Conservation (phyloP, 73 alveolate genomes). For the Stentor roeselii region DNA sequence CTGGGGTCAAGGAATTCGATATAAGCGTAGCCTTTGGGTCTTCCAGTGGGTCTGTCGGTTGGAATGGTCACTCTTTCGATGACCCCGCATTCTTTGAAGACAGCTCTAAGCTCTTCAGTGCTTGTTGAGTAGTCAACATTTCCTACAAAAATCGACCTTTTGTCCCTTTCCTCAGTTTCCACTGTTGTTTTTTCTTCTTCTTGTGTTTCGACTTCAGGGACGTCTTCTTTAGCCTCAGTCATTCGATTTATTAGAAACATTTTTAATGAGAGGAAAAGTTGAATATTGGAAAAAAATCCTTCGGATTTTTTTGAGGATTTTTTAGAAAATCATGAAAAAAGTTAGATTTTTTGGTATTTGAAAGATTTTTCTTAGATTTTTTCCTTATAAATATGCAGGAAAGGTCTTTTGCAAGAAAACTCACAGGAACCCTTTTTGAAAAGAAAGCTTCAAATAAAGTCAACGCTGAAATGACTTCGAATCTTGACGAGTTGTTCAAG, state of each 20-base stretch:
- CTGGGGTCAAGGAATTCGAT: conserved; percentile 47
- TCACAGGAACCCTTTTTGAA: not conserved
- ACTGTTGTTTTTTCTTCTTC: conserved; percentile 1
- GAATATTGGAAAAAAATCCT: too few species aligned
- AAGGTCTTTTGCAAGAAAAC: too few species aligned
- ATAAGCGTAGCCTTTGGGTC: conserved; percentile 55
- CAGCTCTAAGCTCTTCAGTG: conserved; percentile 45
- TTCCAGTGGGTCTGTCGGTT: conserved; percentile 44
- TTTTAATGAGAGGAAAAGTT: too few species aligned
- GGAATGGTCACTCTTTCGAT: conserved; percentile 61
- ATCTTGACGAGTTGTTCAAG: not conserved
- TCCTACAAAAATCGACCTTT: conserved; percentile 62
- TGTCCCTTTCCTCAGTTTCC: conserved; percentile 45
- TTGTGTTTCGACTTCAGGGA: too few species aligned
- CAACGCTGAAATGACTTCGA: not conserved
- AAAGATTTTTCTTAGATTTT: too few species aligned
- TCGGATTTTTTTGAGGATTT: too few species aligned
- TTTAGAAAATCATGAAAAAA: too few species aligned
- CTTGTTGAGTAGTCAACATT: conserved; percentile 56
- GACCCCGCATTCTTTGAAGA: conserved; percentile 57
- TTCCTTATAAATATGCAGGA: too few species aligned
- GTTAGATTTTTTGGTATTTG: too few species aligned
- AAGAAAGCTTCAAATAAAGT: not conserved
- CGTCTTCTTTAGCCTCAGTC: too few species aligned
- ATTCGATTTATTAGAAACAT: too few species aligned